phyloP scores from a whole-genome alignment of 306 rosid species.

The Erythrophleum fordii region DNA sequence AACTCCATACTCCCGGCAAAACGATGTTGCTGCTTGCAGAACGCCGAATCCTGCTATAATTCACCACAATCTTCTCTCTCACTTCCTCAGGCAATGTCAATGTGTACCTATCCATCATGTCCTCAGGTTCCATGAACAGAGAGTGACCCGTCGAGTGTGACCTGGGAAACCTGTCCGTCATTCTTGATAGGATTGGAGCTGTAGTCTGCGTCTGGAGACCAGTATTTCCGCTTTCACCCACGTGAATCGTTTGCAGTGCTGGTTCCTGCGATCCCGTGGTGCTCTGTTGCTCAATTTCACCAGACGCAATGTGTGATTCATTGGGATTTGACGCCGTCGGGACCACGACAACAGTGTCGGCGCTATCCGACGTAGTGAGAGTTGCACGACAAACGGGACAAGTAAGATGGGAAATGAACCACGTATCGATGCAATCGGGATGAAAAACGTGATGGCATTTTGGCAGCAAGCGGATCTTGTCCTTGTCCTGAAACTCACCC shows the following conservation, averaged over 20 bases:
- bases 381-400: slow-evolving; percentile 64
- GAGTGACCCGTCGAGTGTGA: slow-evolving; percentile 70
- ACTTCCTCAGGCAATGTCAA: slow-evolving; percentile 47
- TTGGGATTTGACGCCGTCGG: not conserved
- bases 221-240: not conserved
- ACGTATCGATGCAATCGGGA: slow-evolving; percentile 53
- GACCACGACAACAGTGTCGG: not conserved
- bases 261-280: not conserved
- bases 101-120: slow-evolving; percentile 46
- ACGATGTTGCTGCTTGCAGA: slow-evolving; percentile 40
- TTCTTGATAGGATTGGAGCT: not conserved
- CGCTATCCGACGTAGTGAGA: slow-evolving; percentile 14
- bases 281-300: not conserved
- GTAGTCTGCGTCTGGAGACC: not conserved
- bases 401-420: slow-evolving; percentile 51
- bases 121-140: slow-evolving; percentile 33
- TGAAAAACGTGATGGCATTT: slow-evolving; percentile 62
- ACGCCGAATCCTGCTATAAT: slow-evolving; percentile 30
- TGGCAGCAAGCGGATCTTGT: slow-evolving; percentile 57
- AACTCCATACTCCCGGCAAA: slow-evolving; percentile 32
- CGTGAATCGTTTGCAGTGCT: not conserved
- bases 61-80: slow-evolving; percentile 38
- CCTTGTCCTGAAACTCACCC: slow-evolving; percentile 49
- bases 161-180: slow-evolving; percentile 35
- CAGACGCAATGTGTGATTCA: not conserved